phyloP scores from a whole-genome alignment of 108 stramenopile genomes.

The Parietichytrium sp. region DNA sequence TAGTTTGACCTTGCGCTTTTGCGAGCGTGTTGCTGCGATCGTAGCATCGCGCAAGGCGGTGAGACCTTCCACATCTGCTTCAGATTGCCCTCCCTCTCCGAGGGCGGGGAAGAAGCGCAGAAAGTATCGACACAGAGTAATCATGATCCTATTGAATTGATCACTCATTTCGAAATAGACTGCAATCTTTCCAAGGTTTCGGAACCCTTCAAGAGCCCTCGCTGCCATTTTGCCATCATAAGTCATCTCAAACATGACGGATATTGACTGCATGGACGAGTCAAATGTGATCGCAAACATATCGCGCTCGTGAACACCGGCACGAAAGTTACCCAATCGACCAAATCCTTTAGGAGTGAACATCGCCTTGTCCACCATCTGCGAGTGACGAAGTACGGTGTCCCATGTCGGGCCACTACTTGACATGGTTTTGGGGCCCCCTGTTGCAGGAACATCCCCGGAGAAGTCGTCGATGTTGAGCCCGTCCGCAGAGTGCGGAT shows the following conservation, averaged over 20 bases:
- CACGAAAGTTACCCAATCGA: constrained; percentile 42
- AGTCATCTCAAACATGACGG: constrained; percentile 65
- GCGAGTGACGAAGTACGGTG: constrained; percentile 70
- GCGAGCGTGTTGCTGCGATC: not conserved
- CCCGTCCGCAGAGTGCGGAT: constrained; percentile 57
- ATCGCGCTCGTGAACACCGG: constrained; percentile 82
- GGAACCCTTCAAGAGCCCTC: constrained; percentile 4
- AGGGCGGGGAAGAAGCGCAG: constrained; percentile 30
- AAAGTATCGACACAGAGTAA: constrained; percentile 28
- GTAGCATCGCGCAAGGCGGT: constrained; percentile 11
- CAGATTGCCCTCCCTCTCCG: not conserved
- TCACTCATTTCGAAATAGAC: not conserved
- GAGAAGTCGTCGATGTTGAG: constrained; percentile 50
- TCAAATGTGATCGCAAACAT: constrained; percentile 78
- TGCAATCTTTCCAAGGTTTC: constrained; percentile 38
- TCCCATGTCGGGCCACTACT: not conserved
- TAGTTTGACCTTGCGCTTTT: not conserved
- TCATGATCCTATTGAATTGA: constrained; percentile 29
- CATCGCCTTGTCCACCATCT: constrained; percentile 41
- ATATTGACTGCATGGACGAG: constrained; percentile 67
- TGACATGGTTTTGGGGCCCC: no score
- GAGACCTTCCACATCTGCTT: constrained; percentile 19
- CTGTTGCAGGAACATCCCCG: no score
- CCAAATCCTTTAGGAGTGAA: constrained; percentile 3
- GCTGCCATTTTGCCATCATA: constrained; percentile 35